phyloP scores from a whole-genome alignment of 2,329 filamentous ascomycete genomes.

The Microdochium paspali region DNA sequence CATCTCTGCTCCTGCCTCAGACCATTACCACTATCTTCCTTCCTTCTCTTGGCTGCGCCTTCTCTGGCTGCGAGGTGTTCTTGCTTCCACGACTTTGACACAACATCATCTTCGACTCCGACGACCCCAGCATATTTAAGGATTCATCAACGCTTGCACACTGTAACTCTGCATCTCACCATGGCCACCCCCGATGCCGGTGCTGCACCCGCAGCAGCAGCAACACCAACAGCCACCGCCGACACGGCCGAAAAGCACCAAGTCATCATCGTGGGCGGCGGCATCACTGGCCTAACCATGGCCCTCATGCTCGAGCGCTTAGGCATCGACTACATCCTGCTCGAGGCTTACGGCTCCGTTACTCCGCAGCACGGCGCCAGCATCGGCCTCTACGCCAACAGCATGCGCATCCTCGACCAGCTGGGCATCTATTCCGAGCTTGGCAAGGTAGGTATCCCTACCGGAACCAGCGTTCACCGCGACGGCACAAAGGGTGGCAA shows the following conservation, averaged over 20 bases:
- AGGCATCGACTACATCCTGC: slow-evolving; percentile 36
- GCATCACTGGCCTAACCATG: slow-evolving; percentile 35
- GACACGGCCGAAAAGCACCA: slow-evolving; percentile 1
- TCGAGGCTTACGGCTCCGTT: slow-evolving; percentile 31
- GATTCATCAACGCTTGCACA: too few relatives aligned
- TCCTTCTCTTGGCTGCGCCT: too few relatives aligned
- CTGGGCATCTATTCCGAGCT: slow-evolving; percentile 26
- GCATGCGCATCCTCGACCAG: slow-evolving; percentile 37
- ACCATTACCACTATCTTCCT: too few relatives aligned
- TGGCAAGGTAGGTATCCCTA: slow-evolving; percentile 12
- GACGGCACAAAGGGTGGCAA: slow-evolving; percentile 6
- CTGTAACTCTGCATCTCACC: too few relatives aligned
- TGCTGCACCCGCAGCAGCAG: too few relatives aligned
- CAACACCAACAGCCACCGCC: too few relatives aligned
- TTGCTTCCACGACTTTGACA: too few relatives aligned
- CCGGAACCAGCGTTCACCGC: slow-evolving; percentile 2
- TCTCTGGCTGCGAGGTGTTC: too few relatives aligned
- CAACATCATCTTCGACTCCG: too few relatives aligned
- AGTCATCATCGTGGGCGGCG: slow-evolving; percentile 38
- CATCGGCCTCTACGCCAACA: slow-evolving; percentile 33
- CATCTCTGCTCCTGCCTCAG: too few relatives aligned
- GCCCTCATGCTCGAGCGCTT: slow-evolving; percentile 33
- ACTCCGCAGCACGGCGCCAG: slow-evolving; percentile 35
- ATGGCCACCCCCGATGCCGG: too few relatives aligned
- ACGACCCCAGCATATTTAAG: too few relatives aligned